phyloP scores from a whole-genome alignment of 164 flowering plant genomes.

The Macadamia integrifolia region DNA sequence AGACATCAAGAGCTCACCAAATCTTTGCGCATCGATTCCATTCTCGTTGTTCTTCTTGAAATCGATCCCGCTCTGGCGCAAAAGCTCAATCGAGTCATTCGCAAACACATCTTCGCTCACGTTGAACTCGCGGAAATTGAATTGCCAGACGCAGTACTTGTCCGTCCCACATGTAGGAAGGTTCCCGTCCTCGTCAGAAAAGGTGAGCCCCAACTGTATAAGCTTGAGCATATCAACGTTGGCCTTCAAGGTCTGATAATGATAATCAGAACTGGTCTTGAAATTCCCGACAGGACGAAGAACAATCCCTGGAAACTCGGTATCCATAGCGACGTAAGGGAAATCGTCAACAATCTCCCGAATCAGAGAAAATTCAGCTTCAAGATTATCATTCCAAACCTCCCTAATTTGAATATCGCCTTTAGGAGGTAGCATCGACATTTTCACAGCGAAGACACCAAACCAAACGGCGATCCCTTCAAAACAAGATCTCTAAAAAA shows the following conservation, averaged over 20 bases:
- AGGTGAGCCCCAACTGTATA: conserved; percentile 50
- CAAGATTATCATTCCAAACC: conserved; percentile 42
- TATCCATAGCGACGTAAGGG: conserved; percentile 50
- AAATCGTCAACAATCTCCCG: conserved; percentile 42
- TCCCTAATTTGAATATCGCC: conserved; percentile 39
- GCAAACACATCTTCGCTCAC: conserved; percentile 34
- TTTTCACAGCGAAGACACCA: conserved; percentile 2
- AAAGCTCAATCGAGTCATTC: conserved; percentile 40
- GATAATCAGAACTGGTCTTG: conserved; percentile 24
- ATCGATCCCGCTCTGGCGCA: conserved; percentile 35
- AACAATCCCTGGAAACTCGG: conserved; percentile 41
- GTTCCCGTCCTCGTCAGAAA: conserved; percentile 40
- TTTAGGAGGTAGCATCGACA: conserved; percentile 25
- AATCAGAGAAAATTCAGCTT: conserved; percentile 33
- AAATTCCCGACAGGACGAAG: conserved; percentile 25
- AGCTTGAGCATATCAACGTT: conserved; percentile 44
- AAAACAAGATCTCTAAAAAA: conserved; percentile 9
- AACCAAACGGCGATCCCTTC: neutral
- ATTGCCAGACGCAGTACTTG: conserved; percentile 42
- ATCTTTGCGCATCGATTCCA: conserved; percentile 23
- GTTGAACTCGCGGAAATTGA: conserved; percentile 47
- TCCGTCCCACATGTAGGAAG: conserved; percentile 42
- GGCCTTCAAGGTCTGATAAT: conserved; percentile 36
- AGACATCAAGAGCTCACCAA: conserved; percentile 29
- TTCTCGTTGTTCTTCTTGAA: conserved; percentile 28